Percentiles rank a stretch among this genome's conserved stretches.
Conservation (phyloP, 192 early-diverging fungal genomes). For the Spizellomyces punctatus region DNA sequence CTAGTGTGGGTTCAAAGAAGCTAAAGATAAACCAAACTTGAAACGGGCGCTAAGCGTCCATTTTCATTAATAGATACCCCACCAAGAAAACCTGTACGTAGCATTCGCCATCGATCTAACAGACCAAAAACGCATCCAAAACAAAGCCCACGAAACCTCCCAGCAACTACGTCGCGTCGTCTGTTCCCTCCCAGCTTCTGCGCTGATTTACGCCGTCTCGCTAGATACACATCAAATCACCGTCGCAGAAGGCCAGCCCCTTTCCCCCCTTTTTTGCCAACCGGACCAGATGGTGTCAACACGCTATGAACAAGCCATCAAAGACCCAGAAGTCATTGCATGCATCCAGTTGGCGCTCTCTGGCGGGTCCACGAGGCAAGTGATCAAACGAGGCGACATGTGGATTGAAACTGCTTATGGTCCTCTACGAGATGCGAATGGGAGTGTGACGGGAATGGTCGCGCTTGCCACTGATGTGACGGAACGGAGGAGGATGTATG, state of each 20-base stretch:
- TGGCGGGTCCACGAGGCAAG: neutral
- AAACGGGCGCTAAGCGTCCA: too few species aligned
- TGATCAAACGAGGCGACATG: neutral
- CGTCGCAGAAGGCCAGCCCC: constrained; percentile 2
- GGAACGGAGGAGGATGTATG: neutral
- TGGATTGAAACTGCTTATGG: neutral
- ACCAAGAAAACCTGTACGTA: neutral
- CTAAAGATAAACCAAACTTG: too few species aligned
- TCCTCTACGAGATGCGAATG: neutral
- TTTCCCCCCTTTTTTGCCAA: neutral
- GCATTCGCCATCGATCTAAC: neutral
- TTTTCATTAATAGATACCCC: neutral
- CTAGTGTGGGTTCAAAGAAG: neutral
- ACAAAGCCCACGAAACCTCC: neutral
- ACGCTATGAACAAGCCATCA: neutral
- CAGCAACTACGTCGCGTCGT: neutral
- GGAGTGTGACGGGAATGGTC: neutral
- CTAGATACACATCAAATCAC: neutral
- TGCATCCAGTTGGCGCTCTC: neutral
- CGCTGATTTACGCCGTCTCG: neutral
- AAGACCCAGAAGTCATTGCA: neutral
- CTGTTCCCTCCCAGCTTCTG: neutral
- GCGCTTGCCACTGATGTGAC: neutral
- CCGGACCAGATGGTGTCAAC: neutral
- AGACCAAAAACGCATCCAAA: neutral